Conservation (phyloP, 2,329 filamentous ascomycete species). For the Pyrenophora seminiperda region DNA sequence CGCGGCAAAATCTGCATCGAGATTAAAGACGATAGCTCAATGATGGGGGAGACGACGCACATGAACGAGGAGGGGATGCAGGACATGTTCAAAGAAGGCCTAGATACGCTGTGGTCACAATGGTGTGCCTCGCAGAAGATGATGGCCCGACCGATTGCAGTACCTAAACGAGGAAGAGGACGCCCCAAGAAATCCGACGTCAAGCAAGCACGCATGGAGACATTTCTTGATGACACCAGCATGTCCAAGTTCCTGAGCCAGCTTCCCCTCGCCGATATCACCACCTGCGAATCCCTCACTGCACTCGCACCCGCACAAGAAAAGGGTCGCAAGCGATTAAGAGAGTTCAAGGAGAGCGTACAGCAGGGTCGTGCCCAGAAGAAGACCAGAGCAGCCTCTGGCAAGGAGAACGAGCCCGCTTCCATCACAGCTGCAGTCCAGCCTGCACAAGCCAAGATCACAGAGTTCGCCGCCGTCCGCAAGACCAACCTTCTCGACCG, state of each 20-base stretch:
- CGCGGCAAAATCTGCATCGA: constrained; percentile 52
- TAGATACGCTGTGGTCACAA: constrained; percentile 54
- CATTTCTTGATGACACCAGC: constrained; percentile 40
- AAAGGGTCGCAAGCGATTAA: constrained; percentile 71
- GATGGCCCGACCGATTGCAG: constrained; percentile 34
- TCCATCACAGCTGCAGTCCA: constrained; percentile 14
- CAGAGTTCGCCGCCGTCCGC: constrained; percentile 48
- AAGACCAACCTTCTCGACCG: constrained; percentile 56
- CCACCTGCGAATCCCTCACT: constrained; percentile 56
- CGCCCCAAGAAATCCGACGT: constrained; percentile 37
- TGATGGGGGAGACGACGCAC: constrained; percentile 33
- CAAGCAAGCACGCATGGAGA: constrained; percentile 58
- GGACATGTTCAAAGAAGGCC: constrained; percentile 55
- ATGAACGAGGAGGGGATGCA: constrained; percentile 57
- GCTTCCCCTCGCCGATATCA: constrained; percentile 62
- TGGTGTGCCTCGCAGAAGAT: constrained; percentile 42
- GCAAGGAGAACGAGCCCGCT: constrained; percentile 40
- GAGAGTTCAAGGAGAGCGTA: constrained; percentile 69
- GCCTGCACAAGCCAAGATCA: constrained; percentile 43
- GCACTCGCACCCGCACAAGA: constrained; percentile 63
- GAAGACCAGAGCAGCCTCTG: constrained; percentile 33
- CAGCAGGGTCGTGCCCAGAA: constrained; percentile 41
- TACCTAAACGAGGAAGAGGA: constrained; percentile 44
- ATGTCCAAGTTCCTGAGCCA: constrained; percentile 58
- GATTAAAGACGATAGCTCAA: constrained; percentile 38